Conservation (phyloP, 305 asterid genomes). For the Fraxinus baroniana region DNA sequence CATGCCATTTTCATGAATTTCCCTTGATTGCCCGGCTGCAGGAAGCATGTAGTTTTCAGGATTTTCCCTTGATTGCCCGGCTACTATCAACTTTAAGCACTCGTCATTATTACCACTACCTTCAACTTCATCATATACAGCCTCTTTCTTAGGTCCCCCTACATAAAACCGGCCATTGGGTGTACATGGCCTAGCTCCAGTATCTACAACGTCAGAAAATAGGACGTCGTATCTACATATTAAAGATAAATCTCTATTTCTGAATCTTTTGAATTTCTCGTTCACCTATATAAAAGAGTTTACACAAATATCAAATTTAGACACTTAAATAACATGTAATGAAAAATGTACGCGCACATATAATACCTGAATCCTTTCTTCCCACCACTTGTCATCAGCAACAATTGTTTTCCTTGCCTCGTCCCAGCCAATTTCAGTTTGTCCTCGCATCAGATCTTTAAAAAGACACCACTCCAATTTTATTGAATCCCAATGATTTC, state of each 20-base stretch:
- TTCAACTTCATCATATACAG: not conserved
- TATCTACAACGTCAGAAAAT: not conserved
- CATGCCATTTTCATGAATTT: not conserved
- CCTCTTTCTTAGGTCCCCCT: not conserved
- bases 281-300: not conserved
- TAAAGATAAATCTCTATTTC: slow-evolving; percentile 1
- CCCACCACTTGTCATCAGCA: slow-evolving; percentile 14
- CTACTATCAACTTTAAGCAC: slow-evolving; percentile 4
- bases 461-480: slow-evolving; percentile 5
- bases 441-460: slow-evolving; percentile 1
- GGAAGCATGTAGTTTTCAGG: slow-evolving; percentile 2
- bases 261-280: slow-evolving; percentile 2
- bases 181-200: not conserved
- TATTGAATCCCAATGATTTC: slow-evolving; percentile 6
- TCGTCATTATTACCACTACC: slow-evolving; percentile 1
- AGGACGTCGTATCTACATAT: slow-evolving; percentile 3
- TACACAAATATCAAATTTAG: not conserved
- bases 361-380: slow-evolving; percentile 8
- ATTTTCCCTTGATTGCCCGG: slow-evolving; percentile 4
- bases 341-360: not conserved
- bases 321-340: not conserved
- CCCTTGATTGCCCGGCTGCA: not conserved
- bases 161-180: not conserved
- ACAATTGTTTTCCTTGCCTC: slow-evolving; percentile 1
- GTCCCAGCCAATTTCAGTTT: not conserved